These are phyloP conservation scores for Barnettozyma wickerhamii DNA, from an alignment of 805 yeast species.

Conservation along the genomic window DNA sequence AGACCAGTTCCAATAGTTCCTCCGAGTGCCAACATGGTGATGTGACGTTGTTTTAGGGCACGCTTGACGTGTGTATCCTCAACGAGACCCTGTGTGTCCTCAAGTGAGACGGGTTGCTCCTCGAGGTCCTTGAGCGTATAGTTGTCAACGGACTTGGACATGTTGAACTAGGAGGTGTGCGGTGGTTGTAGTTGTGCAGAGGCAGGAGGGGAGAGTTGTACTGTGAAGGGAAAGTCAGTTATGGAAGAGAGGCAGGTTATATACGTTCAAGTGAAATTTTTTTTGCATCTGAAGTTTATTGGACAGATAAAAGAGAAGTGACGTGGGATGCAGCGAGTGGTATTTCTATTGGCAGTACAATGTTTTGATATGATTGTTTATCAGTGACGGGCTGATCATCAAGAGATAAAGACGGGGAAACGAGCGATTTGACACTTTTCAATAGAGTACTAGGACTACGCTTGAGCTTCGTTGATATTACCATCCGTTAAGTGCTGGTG, in stretches of 20 bases:
- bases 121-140: neutral
- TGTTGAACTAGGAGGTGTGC: neutral
- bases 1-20: constrained; percentile 81
- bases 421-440: too few species aligned
- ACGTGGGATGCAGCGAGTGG: too few species aligned
- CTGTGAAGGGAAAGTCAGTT: too few species aligned
- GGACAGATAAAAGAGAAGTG: too few species aligned
- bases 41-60: constrained; percentile 59
- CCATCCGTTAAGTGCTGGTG: constrained; percentile 12
- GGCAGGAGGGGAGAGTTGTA: neutral
- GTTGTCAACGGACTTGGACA: neutral
- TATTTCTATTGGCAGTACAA: too few species aligned
- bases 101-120: neutral
- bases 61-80: constrained; percentile 42
- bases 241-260: too few species aligned
- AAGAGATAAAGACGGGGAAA: too few species aligned
- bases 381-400: too few species aligned
- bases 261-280: too few species aligned
- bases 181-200: neutral
- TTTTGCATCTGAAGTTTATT: too few species aligned
- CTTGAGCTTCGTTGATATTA: neutral
- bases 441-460: too few species aligned
- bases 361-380: too few species aligned
- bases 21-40: constrained; percentile 74
- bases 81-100: neutral